Conservation (phyloP, 23 red algal species). For the Cyanidiococcus yangmingshanensis region DNA sequence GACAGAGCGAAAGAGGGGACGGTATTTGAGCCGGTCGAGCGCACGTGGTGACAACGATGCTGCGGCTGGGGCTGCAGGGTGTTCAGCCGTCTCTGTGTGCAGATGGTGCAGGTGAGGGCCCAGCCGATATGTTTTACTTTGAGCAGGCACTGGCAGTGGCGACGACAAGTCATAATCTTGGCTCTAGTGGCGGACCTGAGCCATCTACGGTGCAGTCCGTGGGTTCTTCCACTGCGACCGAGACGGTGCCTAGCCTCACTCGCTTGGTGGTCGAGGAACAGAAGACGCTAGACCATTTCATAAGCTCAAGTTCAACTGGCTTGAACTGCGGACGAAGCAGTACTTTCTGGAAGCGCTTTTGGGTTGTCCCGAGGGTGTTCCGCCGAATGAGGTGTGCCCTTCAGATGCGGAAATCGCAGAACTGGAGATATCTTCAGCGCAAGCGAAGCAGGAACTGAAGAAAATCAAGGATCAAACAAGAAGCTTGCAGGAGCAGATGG, state of each 20-base stretch:
- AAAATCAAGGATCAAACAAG: not conserved
- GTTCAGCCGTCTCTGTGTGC: too few relatives aligned
- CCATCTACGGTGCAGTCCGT: not conserved
- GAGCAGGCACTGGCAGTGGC: not conserved
- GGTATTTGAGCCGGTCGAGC: too few relatives aligned
- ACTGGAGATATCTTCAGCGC: not conserved
- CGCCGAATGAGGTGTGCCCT: not conserved
- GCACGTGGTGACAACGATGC: too few relatives aligned
- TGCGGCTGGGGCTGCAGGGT: too few relatives aligned
- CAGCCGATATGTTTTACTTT: not conserved
- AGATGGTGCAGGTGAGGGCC: too few relatives aligned
- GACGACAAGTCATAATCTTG: not conserved
- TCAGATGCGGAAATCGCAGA: not conserved
- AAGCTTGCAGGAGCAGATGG: not conserved
- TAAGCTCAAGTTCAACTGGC: slow-evolving; percentile 20
- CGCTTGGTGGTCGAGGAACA: slow-evolving; percentile 6
- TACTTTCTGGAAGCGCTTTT: not conserved
- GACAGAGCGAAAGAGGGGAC: not conserved
- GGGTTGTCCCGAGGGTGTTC: not conserved
- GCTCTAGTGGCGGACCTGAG: not conserved
- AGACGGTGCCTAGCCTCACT: not conserved
- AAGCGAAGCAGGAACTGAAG: slow-evolving; percentile 16
- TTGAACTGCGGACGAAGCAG: slow-evolving; percentile 14
- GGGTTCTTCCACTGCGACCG: not conserved
- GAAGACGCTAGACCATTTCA: not conserved